phyloP scores from a whole-genome alignment of 108 stramenopile genomes.

The Aurantiochytrium sp. region DNA sequence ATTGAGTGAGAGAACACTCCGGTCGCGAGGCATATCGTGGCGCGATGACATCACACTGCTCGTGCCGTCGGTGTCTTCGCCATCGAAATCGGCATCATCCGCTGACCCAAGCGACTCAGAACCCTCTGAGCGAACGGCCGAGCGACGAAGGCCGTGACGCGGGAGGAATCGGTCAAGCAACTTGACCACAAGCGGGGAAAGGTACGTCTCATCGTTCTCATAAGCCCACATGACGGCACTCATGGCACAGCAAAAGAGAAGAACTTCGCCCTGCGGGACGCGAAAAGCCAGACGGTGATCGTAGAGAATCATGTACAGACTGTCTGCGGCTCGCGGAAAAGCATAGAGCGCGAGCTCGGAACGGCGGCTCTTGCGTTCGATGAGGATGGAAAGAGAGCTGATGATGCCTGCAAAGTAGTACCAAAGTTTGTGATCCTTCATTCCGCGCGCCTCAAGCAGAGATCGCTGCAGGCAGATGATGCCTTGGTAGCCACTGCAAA shows the following conservation, averaged over 20 bases:
- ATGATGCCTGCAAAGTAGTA: conserved; percentile 10
- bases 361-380: conserved; percentile 5
- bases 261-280: conserved; percentile 12
- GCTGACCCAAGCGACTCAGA: too few relatives aligned
- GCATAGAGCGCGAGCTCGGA: conserved; percentile 6
- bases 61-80: not conserved
- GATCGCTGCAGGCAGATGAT: not conserved
- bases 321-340: not conserved
- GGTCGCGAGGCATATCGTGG: not conserved
- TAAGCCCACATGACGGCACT: not conserved
- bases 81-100: too few relatives aligned
- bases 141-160: not conserved
- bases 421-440: not conserved
- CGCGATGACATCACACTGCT: not conserved
- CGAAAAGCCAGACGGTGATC: not conserved
- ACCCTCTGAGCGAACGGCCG: too few relatives aligned
- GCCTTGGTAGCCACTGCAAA: not conserved
- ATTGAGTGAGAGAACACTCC: not conserved
- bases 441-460: not conserved
- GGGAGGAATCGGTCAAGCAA: not conserved
- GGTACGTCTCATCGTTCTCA: not conserved
- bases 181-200: conserved; percentile 10
- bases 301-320: conserved; percentile 6
- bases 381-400: not conserved
- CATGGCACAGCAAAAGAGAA: conserved; percentile 6